Percentiles rank a stretch among this genome's conserved stretches.
Conservation (phyloP, 225 moss, liverwort and hornwort genomes). For the Marchantia polymorpha region DNA sequence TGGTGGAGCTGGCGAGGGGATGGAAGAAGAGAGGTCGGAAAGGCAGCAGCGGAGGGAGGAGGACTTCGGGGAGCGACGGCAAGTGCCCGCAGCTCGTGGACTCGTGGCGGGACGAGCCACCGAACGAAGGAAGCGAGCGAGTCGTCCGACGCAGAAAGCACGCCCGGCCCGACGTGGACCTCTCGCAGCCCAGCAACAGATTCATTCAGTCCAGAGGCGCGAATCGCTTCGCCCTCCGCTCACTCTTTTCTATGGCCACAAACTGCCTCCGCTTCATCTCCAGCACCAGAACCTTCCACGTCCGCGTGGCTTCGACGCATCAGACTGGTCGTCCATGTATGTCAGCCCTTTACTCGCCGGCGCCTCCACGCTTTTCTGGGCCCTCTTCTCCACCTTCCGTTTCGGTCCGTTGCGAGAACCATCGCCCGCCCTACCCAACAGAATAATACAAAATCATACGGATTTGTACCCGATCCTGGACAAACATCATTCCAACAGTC, state of each 20-base stretch:
- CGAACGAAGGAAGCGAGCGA: background rate
- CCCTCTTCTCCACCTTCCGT: background rate
- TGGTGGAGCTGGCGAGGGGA: background rate
- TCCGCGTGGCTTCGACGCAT: background rate
- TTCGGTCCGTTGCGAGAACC: too few relatives aligned
- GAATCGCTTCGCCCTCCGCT: background rate
- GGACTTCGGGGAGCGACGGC: background rate
- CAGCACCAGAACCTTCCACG: background rate
- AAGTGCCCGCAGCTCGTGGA: background rate
- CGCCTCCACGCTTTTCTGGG: background rate
- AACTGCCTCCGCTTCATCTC: background rate
- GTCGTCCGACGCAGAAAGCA: background rate
- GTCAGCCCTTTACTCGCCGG: background rate
- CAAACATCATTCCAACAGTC: too few relatives aligned
- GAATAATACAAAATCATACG: too few relatives aligned
- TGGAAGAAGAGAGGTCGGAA: background rate
- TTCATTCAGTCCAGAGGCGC: slow-evolving; percentile 1
- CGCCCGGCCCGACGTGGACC: slow-evolving; percentile 5
- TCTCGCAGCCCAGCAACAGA: slow-evolving; percentile 12
- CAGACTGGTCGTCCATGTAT: too few relatives aligned
- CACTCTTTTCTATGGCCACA: slow-evolving; percentile 3
- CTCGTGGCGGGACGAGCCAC: background rate
- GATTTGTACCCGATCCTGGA: too few relatives aligned
- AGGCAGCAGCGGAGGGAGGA: background rate
- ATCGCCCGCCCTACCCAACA: too few relatives aligned